Evolutionary conservation across 2,329 filamentous ascomycete species (phyloP).

Genomic region (Colletotrichum sp.): DNA sequence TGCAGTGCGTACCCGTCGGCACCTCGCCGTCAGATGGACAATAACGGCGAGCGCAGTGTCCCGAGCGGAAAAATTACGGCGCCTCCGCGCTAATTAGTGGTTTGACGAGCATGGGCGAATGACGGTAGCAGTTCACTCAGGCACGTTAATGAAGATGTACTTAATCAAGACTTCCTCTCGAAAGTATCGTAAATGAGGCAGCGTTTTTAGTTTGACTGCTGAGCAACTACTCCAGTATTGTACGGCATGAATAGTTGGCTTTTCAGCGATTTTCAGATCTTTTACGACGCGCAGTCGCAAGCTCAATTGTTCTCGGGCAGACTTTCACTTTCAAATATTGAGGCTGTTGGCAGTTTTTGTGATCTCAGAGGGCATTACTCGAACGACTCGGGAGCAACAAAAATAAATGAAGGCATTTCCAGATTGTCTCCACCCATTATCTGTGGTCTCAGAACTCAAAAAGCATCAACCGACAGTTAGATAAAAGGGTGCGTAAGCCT

Average conservation of each 20-base stretch:
- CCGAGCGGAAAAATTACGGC: background rate
- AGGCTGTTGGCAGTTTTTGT: background rate
- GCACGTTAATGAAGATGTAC: background rate
- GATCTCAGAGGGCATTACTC: background rate
- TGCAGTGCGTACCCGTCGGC: background rate
- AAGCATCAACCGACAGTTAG: background rate
- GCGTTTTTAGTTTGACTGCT: background rate
- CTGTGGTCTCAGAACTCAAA: background rate
- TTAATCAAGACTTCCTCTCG: background rate
- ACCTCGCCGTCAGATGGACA: background rate
- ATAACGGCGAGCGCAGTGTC: background rate
- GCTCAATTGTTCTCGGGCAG: background rate
- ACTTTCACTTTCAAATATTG: background rate
- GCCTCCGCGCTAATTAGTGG: background rate
- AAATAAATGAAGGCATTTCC: background rate
- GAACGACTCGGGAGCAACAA: background rate
- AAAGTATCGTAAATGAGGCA: background rate
- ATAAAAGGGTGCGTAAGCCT: background rate
- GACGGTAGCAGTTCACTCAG: background rate
- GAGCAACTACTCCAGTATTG: background rate
- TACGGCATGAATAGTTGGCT: background rate
- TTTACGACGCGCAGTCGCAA: background rate
- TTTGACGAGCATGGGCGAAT: background rate
- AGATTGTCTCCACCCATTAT: background rate
- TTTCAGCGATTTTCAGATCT: background rate